phyloP scores from a whole-genome alignment of 805 yeast species.

The Hanseniaspora clermontiae region DNA sequence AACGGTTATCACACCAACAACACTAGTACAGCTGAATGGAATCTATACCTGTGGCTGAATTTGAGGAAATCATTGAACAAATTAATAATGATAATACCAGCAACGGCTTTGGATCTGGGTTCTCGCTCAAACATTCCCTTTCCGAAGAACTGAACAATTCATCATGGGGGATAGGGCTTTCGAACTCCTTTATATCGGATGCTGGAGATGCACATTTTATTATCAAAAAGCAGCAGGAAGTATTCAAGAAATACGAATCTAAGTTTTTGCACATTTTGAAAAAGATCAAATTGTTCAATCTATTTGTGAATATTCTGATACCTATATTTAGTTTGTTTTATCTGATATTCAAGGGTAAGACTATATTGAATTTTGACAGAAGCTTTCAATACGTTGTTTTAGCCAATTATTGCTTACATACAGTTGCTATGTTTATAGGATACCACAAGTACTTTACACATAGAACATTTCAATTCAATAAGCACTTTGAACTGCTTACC shows the following conservation, averaged over 20 bases:
- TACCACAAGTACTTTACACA: slow-evolving; percentile 23
- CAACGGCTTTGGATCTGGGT: not conserved
- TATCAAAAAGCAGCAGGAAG: slow-evolving; percentile 8
- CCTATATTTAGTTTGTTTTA: slow-evolving; percentile 21
- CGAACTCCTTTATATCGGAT: slow-evolving; percentile 4
- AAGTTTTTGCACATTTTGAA: slow-evolving; percentile 22
- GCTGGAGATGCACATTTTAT: not conserved
- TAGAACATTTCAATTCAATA: slow-evolving; percentile 20
- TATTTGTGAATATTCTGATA: slow-evolving; percentile 19
- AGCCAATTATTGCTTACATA: slow-evolving; percentile 14
- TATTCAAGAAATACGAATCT: slow-evolving; percentile 17
- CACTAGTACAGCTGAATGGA: not conserved
- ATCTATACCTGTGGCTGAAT: slow-evolving; percentile 4
- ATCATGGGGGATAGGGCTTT: slow-evolving; percentile 7
- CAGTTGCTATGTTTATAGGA: slow-evolving; percentile 21
- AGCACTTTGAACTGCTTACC: slow-evolving; percentile 14
- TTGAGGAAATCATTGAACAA: not conserved
- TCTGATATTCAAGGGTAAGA: slow-evolving; percentile 18
- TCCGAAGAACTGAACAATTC: slow-evolving; percentile 1
- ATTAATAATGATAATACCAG: not conserved
- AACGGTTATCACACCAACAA: no score
- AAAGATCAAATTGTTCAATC: slow-evolving; percentile 20
- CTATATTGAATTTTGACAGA: slow-evolving; percentile 13
- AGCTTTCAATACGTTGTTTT: not conserved
- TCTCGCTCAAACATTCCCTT: not conserved